These are phyloP conservation scores for Sugiyamaella pinicola DNA, from an alignment of 1,139 yeast genomes.

Conservation along the genomic window DNA sequence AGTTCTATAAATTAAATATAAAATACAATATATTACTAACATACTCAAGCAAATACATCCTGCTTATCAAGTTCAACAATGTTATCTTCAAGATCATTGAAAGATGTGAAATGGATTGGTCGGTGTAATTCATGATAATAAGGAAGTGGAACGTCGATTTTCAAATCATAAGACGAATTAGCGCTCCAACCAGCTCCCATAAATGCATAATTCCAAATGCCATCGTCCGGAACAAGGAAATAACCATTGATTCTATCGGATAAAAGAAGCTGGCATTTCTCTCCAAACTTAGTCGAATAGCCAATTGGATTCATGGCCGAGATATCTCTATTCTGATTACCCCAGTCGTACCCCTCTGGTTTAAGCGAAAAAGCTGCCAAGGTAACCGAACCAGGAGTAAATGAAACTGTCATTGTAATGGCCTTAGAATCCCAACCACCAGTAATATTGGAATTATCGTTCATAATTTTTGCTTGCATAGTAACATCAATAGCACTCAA, in stretches of 20 bases:
- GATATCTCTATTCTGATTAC: conserved; percentile 60
- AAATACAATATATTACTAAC: neutral
- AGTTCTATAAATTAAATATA: too few species aligned
- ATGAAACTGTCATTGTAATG: conserved; percentile 65
- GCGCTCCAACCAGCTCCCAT: conserved; percentile 83
- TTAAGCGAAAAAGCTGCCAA: conserved; percentile 65
- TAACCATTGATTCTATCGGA: conserved; percentile 80
- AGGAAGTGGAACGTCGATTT: conserved; percentile 75
- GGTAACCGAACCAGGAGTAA: conserved; percentile 84
- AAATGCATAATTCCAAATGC: conserved; percentile 89
- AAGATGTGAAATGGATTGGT: conserved; percentile 80
- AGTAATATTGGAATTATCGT: conserved; percentile 36
- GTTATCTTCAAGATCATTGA: conserved; percentile 63
- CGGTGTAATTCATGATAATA: conserved; percentile 87
- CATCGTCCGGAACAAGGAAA: conserved; percentile 82
- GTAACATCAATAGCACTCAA: conserved; percentile 75
- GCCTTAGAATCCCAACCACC: conserved; percentile 45
- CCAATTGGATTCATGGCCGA: conserved; percentile 60
- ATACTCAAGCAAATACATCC: conserved; percentile 60
- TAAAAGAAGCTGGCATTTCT: conserved; percentile 67
- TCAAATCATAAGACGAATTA: conserved; percentile 60
- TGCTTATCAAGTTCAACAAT: conserved; percentile 71
- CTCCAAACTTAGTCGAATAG: conserved; percentile 60
- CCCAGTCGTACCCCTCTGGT: conserved; percentile 79
- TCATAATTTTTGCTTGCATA: conserved; percentile 54